Evolutionary conservation across 257 asterid genomes (phyloP).

Genomic region (Ligustrum vulgare): DNA sequence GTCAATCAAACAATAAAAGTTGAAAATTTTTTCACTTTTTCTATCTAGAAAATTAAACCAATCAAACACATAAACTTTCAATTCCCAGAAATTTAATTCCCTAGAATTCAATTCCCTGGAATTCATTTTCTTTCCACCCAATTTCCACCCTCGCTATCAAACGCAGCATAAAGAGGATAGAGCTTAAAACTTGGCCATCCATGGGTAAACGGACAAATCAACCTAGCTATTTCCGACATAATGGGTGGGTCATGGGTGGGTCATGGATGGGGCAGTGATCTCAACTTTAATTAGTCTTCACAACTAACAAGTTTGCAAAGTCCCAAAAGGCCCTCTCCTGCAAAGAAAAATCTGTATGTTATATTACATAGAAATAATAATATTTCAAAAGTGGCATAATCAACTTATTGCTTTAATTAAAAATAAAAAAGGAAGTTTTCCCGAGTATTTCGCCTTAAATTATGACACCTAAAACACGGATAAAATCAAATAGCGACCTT

Average conservation of each 20-base stretch:
- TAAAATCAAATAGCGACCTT: no score
- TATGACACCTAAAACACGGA: conserved; percentile 14
- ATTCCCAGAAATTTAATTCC: no score
- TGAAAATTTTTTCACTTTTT: no score
- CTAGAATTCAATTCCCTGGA: no score
- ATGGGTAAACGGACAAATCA: neutral
- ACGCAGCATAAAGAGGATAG: no score
- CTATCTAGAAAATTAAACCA: no score
- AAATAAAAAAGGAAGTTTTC: neutral
- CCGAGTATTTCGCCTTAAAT: conserved; percentile 43
- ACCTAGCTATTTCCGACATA: neutral
- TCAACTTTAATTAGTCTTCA: neutral
- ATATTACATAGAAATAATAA: neutral
- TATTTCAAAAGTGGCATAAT: neutral
- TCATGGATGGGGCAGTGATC: neutral
- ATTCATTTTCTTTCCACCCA: no score
- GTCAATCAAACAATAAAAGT: no score
- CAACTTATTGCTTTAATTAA: neutral
- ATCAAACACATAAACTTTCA: no score
- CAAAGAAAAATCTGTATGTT: neutral
- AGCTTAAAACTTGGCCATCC: no score
- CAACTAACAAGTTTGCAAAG: neutral
- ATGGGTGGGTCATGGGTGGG: neutral
- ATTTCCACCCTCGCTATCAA: no score
- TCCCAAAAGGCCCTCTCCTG: neutral